Evolutionary conservation across 352 stramenopile genomes (phyloP), one percentile per base, ranked within the genome.

Genomic region (Pythium phragmiticola): DNA sequence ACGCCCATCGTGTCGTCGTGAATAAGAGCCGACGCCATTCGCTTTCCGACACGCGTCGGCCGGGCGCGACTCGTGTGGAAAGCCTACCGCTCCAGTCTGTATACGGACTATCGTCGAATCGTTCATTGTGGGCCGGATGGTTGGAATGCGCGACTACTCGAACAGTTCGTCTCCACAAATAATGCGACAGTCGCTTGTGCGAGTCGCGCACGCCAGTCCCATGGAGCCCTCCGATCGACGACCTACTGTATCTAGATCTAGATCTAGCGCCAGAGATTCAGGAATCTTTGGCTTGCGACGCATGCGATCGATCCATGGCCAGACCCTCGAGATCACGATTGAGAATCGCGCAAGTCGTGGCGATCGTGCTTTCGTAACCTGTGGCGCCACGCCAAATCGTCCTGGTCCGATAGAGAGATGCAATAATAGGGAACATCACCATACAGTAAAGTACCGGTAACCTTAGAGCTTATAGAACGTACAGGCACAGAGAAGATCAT

Each of bases 131-230:
- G 21, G 21, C 21, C 21, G 21, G 21, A 21, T 21, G 21, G 21
- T 21, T 21, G 21, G 21, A 21, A 21, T 6, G 34, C 34, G 34
- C 34, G 34, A 39, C 34, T 39, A 39, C 34, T 39, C 34, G 34
- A 39, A 39, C 34, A 6, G 14, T 54, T 54, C 48, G 48, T 54
- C 48, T 54, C 26, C 48, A 8, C 48, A 8, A 36, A 16, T 4
- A 30, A 30, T 57, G 50, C 30, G 50, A 43, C 50, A 45, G 50
- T 56, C 50, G 50, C 41, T 41, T n/a, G 30, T 30, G 4, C 49
- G 49, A 28, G 49, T 19, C 36, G 51, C 14, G 14, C 46, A 30
- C 46, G 46, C 46, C 16, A 17, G 46, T 23, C 43, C 26, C 26
- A 30, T 30, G 26, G 26, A 30, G 26, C 26, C 26, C 26, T 30